phyloP scores from a whole-genome alignment of 768 basidiomycete genomes.

The Leccinum longicurvipes region DNA sequence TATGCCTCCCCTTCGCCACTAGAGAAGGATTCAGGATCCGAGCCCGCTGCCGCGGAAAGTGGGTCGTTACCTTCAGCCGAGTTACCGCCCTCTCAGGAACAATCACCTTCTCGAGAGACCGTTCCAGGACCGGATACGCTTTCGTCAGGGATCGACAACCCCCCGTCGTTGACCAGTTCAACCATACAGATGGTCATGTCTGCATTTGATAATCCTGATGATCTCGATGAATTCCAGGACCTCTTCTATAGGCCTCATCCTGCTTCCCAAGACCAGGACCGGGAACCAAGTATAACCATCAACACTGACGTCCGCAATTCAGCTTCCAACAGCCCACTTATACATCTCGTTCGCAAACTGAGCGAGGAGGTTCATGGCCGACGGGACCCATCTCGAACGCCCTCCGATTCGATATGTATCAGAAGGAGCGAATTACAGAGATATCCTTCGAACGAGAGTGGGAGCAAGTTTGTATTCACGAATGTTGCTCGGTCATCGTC shows the following conservation, averaged over 20 bases:
- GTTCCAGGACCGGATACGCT: slow-evolving; percentile 23
- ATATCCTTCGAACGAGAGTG: slow-evolving; percentile 10
- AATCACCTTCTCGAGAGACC: not conserved
- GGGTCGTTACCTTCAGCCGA: not conserved
- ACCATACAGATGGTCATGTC: slow-evolving; percentile 34
- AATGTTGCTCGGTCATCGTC: slow-evolving; percentile 18
- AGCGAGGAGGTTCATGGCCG: slow-evolving; percentile 35
- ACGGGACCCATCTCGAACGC: slow-evolving; percentile 11
- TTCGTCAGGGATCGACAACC: slow-evolving; percentile 4
- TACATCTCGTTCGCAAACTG: slow-evolving; percentile 39
- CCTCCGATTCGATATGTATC: slow-evolving; percentile 3
- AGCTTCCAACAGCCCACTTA: slow-evolving; percentile 35
- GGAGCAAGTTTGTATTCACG: slow-evolving; percentile 14
- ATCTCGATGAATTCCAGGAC: slow-evolving; percentile 71
- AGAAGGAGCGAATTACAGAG: slow-evolving; percentile 12
- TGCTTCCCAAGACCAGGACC: not conserved
- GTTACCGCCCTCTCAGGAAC: not conserved
- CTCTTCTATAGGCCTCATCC: slow-evolving; percentile 59
- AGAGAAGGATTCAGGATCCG: not conserved
- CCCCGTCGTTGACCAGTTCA: slow-evolving; percentile 37
- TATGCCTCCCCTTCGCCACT: slow-evolving; percentile 33
- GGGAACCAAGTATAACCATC: slow-evolving; percentile 1
- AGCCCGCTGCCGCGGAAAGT: not conserved
- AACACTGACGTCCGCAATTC: slow-evolving; percentile 30
- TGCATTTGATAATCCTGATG: slow-evolving; percentile 57